These are phyloP conservation scores for Meira miltonrushii DNA, from an alignment of 1,284 basidiomycete genomes.

Conservation along the genomic window DNA sequence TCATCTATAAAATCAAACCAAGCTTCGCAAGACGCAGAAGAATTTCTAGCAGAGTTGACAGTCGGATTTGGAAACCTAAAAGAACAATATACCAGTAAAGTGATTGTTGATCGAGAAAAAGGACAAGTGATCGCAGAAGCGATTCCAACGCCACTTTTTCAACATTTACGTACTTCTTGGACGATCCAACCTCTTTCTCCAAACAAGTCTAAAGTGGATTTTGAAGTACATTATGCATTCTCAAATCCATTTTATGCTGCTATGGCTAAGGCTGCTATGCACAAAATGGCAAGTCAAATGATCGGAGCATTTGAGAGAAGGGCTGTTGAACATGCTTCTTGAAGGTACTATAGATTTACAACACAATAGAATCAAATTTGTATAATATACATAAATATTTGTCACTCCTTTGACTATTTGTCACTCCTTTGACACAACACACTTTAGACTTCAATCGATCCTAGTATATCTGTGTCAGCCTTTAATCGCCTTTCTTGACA, in stretches of 20 bases:
- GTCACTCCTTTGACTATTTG: too few species aligned
- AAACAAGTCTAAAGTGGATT: background rate
- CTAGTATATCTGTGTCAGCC: too few species aligned
- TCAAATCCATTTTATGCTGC: constrained; percentile 7
- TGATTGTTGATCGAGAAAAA: constrained; percentile 2
- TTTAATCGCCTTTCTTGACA: too few species aligned
- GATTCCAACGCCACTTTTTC: constrained; percentile 4
- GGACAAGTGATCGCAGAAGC: background rate
- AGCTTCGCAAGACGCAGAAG: background rate
- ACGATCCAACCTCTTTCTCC: background rate
- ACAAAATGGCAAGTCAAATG: constrained; percentile 10
- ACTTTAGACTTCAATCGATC: too few species aligned
- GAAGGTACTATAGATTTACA: too few species aligned
- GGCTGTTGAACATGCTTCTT: background rate
- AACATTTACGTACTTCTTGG: constrained; percentile 4
- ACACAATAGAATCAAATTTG: too few species aligned
- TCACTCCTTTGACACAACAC: too few species aligned
- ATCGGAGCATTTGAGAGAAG: background rate
- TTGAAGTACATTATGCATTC: constrained; percentile 3
- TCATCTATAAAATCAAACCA: too few species aligned
- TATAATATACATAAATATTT: too few species aligned
- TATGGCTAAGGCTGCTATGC: constrained; percentile 5
- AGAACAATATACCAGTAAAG: constrained; percentile 6
- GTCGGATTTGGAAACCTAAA: constrained; percentile 1
- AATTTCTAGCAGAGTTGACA: constrained; percentile 6